Base-by-base conservation (phyloP, 2,329 filamentous ascomycete genomes). In the Neopestalotiopsis clavispora region DNA sequence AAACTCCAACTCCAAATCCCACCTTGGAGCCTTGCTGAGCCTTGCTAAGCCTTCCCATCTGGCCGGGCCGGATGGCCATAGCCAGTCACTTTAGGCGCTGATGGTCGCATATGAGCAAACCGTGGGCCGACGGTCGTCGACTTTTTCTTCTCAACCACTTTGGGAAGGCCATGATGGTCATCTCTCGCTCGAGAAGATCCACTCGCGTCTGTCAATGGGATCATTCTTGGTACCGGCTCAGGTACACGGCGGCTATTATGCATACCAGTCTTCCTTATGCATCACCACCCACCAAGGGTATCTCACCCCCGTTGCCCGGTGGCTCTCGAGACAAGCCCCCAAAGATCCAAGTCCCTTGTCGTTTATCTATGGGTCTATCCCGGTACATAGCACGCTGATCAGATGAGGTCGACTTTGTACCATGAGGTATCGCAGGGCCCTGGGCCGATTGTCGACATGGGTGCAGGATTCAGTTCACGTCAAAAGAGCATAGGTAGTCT, bases 231-330 rank as follows among this genome's bases (percentile, higher is more conserved):
- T 38, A 58, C 49, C 49, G 38, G 20, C 40, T 52, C 63, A 56
- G 63, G 63, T 45, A 71, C 65, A 63, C 71, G 71, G 73, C 73
- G 73, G 71, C 72, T 74, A 74, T 73, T 69, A 71, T 74, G 72
- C 68, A 68, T 69, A 65, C 67, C 23, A 52, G 38, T 72, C 63
- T 69, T 66, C 71, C 72, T 65, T 71, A 72, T 56, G 57, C 59
- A 69, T 59, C 64, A 74, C 67, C 69, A 64, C 28, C 28, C 45
- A 30, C n/a, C 40, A 57, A 56, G 28, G 30, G 28, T 57, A 34
- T 12, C 38, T 20, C 45, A n/a, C 12, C 42, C 12, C 38, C 66
- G 67, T 69, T 68, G 69, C 68, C 58, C 65, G 67, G 32, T 70
- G 56, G 70, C 40, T 70, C 40, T 70, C 70, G 72, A 70, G 61